These are phyloP conservation scores for Globisporangium paddicum DNA, from an alignment of 352 stramenopile species.

Conservation along the genomic window DNA sequence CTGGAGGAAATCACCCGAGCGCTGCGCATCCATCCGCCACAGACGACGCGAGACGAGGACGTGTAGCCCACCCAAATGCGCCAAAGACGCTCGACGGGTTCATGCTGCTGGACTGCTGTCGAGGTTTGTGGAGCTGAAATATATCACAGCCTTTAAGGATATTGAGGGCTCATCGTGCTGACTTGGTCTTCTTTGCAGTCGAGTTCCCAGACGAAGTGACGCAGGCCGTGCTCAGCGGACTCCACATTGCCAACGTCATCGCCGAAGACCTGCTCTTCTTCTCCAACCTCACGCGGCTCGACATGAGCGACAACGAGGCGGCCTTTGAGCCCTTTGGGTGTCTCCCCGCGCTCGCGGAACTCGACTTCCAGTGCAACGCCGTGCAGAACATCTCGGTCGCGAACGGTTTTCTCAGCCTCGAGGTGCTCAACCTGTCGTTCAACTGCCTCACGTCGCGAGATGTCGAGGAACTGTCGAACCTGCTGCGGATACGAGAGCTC, in stretches of 20 bases:
- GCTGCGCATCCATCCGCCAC: neutral
- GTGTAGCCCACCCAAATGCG: conserved; percentile 19
- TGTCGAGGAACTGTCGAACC: conserved; percentile 60
- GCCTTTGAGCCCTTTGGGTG: conserved; percentile 63
- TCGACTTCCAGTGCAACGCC: conserved; percentile 83
- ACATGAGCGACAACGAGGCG: conserved; percentile 83
- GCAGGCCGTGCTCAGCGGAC: conserved; percentile 53
- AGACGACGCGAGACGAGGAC: neutral
- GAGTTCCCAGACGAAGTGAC: conserved; percentile 79
- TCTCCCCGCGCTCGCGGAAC: conserved; percentile 53
- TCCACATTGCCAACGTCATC: conserved; percentile 59
- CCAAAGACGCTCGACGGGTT: conserved; percentile 70
- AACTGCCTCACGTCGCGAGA: conserved; percentile 65
- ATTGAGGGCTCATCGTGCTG: neutral
- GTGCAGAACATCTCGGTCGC: conserved; percentile 35
- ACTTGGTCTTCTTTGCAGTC: conserved; percentile 22
- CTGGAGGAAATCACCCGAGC: neutral
- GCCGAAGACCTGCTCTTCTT: conserved; percentile 77
- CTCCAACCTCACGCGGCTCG: conserved; percentile 57
- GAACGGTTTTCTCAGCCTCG: conserved; percentile 63
- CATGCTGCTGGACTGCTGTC: conserved; percentile 69
- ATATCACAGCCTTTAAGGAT: neutral
- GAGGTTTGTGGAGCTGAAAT: conserved; percentile 27
- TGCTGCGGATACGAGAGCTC: conserved; percentile 74
- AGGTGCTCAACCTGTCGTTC: conserved; percentile 78